Evolutionary conservation across 805 yeast genomes (phyloP).

Genomic region (Brettanomyces anomalus): DNA sequence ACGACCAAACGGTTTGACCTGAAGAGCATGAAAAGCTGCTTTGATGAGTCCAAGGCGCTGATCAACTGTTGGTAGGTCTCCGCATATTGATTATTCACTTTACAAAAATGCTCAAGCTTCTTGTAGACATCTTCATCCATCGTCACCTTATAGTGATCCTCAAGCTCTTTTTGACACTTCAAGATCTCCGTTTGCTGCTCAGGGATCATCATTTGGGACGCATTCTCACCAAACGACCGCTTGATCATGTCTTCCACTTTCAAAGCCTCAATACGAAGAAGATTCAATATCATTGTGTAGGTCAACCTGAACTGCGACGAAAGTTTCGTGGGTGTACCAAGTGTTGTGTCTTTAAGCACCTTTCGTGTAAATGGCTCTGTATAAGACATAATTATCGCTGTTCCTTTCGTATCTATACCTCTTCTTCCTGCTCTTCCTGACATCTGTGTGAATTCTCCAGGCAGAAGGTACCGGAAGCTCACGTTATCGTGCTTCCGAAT

Average conservation of each 20-base stretch:
- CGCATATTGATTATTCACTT: constrained; percentile 37
- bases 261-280: constrained; percentile 86
- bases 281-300: constrained; percentile 88
- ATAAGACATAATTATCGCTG: constrained; percentile 87
- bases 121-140: constrained; percentile 29
- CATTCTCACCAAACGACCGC: constrained; percentile 87
- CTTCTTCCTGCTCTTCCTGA: constrained; percentile 98
- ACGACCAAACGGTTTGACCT: constrained; percentile 49
- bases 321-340: constrained; percentile 86
- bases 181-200: constrained; percentile 68
- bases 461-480: constrained; percentile 68
- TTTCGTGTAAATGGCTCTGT: constrained; percentile 48
- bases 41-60: constrained; percentile 31
- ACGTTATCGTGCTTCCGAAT: constrained; percentile 87
- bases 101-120: constrained; percentile 38
- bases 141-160: constrained; percentile 20
- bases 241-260: constrained; percentile 98
- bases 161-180: constrained; percentile 39
- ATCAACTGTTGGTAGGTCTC: constrained; percentile 37
- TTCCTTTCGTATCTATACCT: constrained; percentile 89
- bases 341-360: constrained; percentile 67
- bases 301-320: constrained; percentile 91
- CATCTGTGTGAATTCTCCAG: constrained; percentile 99
- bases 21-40: constrained; percentile 39
- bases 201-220: constrained; percentile 76